Evolutionary conservation across 1,284 basidiomycete species (phyloP).

Genomic region (Mycosarcoma maydis): DNA sequence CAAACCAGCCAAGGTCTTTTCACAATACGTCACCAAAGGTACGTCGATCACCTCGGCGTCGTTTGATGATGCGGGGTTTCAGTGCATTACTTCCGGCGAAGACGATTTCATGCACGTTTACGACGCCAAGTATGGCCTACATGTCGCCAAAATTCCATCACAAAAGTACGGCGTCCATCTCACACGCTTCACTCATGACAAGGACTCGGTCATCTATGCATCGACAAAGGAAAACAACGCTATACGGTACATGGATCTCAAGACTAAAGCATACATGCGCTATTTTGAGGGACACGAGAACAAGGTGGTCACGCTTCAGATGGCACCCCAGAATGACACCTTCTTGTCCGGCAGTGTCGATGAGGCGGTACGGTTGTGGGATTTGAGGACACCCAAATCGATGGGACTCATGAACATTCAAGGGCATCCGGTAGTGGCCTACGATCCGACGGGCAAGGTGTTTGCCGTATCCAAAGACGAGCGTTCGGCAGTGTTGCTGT

Average conservation of each 20-base stretch:
- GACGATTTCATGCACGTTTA: conserved; percentile 93
- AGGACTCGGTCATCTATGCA: conserved; percentile 83
- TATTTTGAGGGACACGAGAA: conserved; percentile 94
- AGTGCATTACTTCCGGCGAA: conserved; percentile 85
- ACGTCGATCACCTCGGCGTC: conserved; percentile 78
- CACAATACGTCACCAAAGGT: conserved; percentile 67
- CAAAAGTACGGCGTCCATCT: conserved; percentile 97
- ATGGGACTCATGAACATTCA: conserved; percentile 72
- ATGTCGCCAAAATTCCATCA: conserved; percentile 81
- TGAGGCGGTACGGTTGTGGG: conserved; percentile 96
- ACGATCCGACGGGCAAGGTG: conserved; percentile 86
- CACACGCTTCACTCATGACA: conserved; percentile 91
- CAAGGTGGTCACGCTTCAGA: conserved; percentile 85
- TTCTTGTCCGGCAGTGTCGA: conserved; percentile 95
- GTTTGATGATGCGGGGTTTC: conserved; percentile 90
- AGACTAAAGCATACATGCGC: conserved; percentile 93
- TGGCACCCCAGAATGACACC: conserved; percentile 91
- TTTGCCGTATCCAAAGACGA: conserved; percentile 90
- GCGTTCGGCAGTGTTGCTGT: conserved; percentile 68
- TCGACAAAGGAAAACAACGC: conserved; percentile 94
- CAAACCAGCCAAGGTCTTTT: conserved; percentile 88
- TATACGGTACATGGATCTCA: conserved; percentile 90
- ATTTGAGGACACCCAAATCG: conserved; percentile 81
- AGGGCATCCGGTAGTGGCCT: conserved; percentile 82
- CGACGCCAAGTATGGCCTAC: conserved; percentile 85